A percentile compares a stretch with the other conserved stretches of the same genome.
Conservation (phyloP, 2,329 filamentous ascomycete genomes). For the Blastomyces gilchristii region DNA sequence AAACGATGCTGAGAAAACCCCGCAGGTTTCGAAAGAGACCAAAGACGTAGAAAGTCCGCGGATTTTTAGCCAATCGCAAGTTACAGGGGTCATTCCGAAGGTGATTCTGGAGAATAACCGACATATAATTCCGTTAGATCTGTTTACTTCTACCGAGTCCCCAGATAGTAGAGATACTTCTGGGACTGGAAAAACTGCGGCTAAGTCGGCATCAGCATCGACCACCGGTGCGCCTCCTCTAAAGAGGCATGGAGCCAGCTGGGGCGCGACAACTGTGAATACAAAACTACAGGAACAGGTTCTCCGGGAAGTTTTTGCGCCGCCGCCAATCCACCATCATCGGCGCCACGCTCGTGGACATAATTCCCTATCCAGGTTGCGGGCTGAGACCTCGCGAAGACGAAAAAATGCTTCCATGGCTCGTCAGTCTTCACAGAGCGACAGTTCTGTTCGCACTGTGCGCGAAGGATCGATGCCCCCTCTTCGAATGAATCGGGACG, state of each 20-base stretch:
- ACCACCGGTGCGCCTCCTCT: neutral
- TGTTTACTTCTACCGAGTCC: conserved; percentile 54
- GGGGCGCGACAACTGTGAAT: conserved; percentile 90
- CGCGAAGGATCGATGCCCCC: conserved; percentile 16
- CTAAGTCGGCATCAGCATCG: neutral
- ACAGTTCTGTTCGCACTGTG: conserved; percentile 14
- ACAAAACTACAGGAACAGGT: conserved; percentile 80
- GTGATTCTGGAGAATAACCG: conserved; percentile 91
- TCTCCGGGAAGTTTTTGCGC: conserved; percentile 81
- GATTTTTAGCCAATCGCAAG: conserved; percentile 65
- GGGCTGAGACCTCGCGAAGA: conserved; percentile 25
- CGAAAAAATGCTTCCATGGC: conserved; percentile 29
- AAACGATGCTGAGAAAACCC: neutral
- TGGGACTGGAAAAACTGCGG: neutral
- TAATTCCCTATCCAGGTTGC: conserved; percentile 49
- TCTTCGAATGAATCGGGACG: conserved; percentile 13
- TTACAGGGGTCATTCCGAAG: conserved; percentile 65
- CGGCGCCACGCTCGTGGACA: conserved; percentile 57
- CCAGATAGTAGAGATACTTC: conserved; percentile 2
- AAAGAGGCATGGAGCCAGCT: conserved; percentile 38
- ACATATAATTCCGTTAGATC: conserved; percentile 78
- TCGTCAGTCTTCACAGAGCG: conserved; percentile 20
- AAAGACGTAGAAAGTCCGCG: conserved; percentile 27
- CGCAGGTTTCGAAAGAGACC: conserved; percentile 1
- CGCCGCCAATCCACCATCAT: conserved; percentile 70